phyloP scores from a whole-genome alignment of 371 early-diverging fungal species.

The Mucor ambiguus region DNA sequence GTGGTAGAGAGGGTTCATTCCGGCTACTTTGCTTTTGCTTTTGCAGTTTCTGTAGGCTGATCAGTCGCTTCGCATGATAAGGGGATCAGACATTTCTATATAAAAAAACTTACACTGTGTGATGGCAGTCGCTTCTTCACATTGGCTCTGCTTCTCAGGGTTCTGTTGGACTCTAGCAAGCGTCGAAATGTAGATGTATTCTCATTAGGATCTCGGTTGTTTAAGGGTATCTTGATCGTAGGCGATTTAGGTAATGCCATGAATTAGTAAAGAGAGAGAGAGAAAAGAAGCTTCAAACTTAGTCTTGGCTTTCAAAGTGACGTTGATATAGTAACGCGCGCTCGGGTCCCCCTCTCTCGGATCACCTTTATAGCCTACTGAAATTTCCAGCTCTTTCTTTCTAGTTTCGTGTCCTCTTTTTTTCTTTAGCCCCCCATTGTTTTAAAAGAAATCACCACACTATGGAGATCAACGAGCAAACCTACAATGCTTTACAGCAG shows the following conservation, averaged over 20 bases:
- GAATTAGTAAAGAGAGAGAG: not conserved
- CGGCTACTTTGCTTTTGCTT: not conserved
- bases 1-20: not conserved
- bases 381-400: not conserved
- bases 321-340: not conserved
- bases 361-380: not conserved
- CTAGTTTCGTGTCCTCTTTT: conserved; percentile 4
- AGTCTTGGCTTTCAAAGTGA: not conserved
- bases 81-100: not conserved
- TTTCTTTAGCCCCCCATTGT: not conserved
- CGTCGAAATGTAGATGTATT: not conserved
- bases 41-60: not conserved
- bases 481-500: conserved; percentile 64
- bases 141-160: not conserved
- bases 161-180: not conserved
- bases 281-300: not conserved
- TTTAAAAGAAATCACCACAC: not conserved
- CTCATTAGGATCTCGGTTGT: not conserved
- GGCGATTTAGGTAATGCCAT: not conserved
- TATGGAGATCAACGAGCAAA: conserved; percentile 59
- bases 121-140: not conserved
- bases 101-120: not conserved
- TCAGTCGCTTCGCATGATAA: not conserved
- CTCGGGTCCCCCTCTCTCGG: not conserved
- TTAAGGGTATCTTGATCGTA: not conserved